Conservation (phyloP, 2,329 filamentous ascomycete species). For the Neopestalotiopsis sp. region DNA sequence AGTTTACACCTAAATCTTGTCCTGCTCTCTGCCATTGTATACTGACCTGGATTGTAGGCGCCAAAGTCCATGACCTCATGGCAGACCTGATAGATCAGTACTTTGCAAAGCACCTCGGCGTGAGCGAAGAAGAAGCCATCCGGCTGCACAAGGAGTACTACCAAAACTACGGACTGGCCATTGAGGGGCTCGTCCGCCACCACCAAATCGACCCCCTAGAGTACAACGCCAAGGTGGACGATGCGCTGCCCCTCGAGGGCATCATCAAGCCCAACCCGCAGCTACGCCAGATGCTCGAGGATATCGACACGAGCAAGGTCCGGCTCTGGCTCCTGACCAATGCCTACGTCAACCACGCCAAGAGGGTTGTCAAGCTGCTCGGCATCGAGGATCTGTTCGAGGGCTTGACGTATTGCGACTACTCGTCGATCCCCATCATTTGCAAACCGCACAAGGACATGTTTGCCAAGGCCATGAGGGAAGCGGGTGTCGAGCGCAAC, state of each 20-base stretch:
- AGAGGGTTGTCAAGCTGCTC: conserved; percentile 80
- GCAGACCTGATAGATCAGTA: conserved; percentile 75
- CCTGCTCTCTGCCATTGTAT: conserved; percentile 8
- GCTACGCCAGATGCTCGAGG: conserved; percentile 77
- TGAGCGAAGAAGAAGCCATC: conserved; percentile 79
- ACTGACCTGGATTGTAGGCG: conserved; percentile 51
- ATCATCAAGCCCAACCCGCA: conserved; percentile 81
- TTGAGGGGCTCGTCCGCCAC: conserved; percentile 90
- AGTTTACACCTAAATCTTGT: conserved; percentile 33
- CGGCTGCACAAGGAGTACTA: conserved; percentile 92
- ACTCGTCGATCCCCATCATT: conserved; percentile 72
- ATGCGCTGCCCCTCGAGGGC: conserved; percentile 85
- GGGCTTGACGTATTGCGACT: conserved; percentile 94
- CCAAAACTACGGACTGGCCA: conserved; percentile 93
- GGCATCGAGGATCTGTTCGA: conserved; percentile 90
- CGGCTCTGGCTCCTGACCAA: conserved; percentile 96
- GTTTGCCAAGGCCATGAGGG: conserved; percentile 87
- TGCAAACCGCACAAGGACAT: conserved; percentile 88
- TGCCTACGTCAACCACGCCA: conserved; percentile 88
- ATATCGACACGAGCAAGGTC: conserved; percentile 84
- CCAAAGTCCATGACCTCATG: conserved; percentile 89
- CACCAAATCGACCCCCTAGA: conserved; percentile 95
- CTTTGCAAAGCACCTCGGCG: conserved; percentile 71
- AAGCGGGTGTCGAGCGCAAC: conserved; percentile 72
- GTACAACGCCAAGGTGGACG: conserved; percentile 94